Percentiles rank a stretch among this genome's conserved stretches.
phyloP scores from a whole-genome alignment of 163 green algal species.

The Chlamydomonas reinhardtii region DNA sequence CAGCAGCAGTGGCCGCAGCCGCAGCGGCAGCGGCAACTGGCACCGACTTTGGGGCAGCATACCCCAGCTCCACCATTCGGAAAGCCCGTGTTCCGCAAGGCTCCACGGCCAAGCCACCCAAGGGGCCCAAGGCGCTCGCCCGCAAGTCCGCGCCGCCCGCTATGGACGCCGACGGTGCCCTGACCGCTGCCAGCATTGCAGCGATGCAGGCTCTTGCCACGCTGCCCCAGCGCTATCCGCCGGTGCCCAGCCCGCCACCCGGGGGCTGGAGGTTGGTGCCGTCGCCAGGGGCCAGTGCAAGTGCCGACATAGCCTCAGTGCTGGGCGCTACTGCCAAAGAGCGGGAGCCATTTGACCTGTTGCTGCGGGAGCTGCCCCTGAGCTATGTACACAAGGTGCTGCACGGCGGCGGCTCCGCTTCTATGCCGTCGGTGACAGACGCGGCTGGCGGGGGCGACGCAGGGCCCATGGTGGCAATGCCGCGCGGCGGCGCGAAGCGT shows the following conservation, averaged over 20 bases:
- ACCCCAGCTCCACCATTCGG: too few relatives aligned
- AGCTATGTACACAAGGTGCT: conserved; percentile 22
- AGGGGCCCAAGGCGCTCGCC: background rate
- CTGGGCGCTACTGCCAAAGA: background rate
- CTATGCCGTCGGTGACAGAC: background rate
- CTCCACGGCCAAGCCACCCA: background rate
- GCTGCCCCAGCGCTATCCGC: background rate
- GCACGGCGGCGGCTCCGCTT: background rate
- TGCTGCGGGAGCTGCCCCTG: conserved; percentile 2
- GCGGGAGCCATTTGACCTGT: background rate
- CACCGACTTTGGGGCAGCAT: background rate
- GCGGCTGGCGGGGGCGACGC: background rate
- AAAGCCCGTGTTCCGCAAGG: too few relatives aligned
- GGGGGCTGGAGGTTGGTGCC: background rate
- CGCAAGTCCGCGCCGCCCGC: conserved; percentile 9
- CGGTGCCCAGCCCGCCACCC: background rate
- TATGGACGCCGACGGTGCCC: background rate
- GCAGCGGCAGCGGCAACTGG: background rate
- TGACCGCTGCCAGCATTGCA: background rate
- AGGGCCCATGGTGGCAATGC: too few relatives aligned
- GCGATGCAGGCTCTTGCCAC: background rate
- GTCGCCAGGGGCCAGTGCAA: conserved; percentile 3
- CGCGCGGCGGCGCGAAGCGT: background rate
- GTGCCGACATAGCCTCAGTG: background rate
- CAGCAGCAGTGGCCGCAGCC: too few relatives aligned